Base-by-base conservation (phyloP, 176 grass and related monocot species). In the Thinopyrum elongatum region DNA sequence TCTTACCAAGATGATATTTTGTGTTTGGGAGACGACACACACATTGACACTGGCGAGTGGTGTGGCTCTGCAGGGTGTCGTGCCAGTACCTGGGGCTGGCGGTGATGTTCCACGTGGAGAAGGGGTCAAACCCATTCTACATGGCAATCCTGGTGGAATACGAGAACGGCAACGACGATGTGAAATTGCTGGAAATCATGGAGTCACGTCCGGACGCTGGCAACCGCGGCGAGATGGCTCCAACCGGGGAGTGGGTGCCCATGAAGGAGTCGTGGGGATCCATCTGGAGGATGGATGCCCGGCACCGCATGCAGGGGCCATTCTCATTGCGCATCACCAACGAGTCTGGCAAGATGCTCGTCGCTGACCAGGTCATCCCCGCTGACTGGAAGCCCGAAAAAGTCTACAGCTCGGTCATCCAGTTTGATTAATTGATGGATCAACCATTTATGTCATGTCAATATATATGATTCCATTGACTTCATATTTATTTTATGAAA, bases 251-350 rank as follows among this genome's bases (percentile, higher is more conserved):
- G 6, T 97, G 94, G 94, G 80, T 70, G 5, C 80, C 87, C 0
- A 86, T 94, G 92, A 66, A 34, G 12, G 70, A 92, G 70, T 94
- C 85, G 1, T 97, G 87, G 91, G 91, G 89, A 0, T 87, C 87
- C 31, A 85, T 94, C 21, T 94, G 94, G 94, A 29, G 85, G 13
- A 59, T 94, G 27, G 90, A 94, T 88, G 38, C 85, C 0, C 75
- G 83, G 1, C 39, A 72, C 8, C 57, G 62, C 57, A 81, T 91
- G 41, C 82, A 92, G 41, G 79, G 78, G 0, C 92, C 94, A 19
- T 97, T 97, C 85, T 92, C 94, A 0, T 42, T 97, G 36, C 87
- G 79, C 47, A 86, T 92, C 75, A 87, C 92, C 38, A 89, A 82
- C 83, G 78, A 74, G 62, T 88, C 78, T 75, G 75, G 82, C 16